Evolutionary conservation across 768 basidiomycete species (phyloP).

Genomic region (Leucosporidium creatinivorum): DNA sequence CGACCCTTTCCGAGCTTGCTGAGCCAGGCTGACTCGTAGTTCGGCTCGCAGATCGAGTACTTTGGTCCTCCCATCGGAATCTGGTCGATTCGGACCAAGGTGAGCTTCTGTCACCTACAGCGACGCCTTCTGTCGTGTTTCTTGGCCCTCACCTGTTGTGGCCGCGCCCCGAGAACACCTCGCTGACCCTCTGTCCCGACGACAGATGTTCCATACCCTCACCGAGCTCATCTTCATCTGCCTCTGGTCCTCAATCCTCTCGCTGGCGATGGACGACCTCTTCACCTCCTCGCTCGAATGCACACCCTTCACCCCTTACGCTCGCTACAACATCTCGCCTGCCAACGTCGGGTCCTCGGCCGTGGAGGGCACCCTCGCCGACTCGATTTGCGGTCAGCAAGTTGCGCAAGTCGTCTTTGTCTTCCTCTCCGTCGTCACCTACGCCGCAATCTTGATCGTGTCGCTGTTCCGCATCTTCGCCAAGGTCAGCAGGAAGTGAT

Average conservation of each 20-base stretch:
- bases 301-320: slow-evolving; percentile 46
- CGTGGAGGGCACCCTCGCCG: slow-evolving; percentile 38
- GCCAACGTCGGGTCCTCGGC: slow-evolving; percentile 6
- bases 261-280: slow-evolving; percentile 83
- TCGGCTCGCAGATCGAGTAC: slow-evolving; percentile 65
- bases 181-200: too few relatives aligned
- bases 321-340: slow-evolving; percentile 25
- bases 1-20: slow-evolving; percentile 10
- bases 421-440: slow-evolving; percentile 57
- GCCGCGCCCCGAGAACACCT: too few relatives aligned
- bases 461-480: too few relatives aligned
- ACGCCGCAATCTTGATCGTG: too few relatives aligned
- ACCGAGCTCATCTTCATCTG: slow-evolving; percentile 80
- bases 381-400: slow-evolving; percentile 65
- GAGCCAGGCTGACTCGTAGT: slow-evolving; percentile 33
- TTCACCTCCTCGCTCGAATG: slow-evolving; percentile 81
- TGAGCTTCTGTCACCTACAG: slow-evolving; percentile 36
- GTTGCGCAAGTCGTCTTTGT: slow-evolving; percentile 70
- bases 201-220: slow-evolving; percentile 53
- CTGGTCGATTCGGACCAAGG: slow-evolving; percentile 79
- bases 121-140: too few relatives aligned
- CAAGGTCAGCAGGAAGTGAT: too few relatives aligned
- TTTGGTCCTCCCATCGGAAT: slow-evolving; percentile 86
- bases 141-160: too few relatives aligned
- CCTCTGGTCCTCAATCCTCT: slow-evolving; percentile 84